Conservation (phyloP, 2,329 filamentous ascomycete genomes). For the Rugonectria rugulosa region DNA sequence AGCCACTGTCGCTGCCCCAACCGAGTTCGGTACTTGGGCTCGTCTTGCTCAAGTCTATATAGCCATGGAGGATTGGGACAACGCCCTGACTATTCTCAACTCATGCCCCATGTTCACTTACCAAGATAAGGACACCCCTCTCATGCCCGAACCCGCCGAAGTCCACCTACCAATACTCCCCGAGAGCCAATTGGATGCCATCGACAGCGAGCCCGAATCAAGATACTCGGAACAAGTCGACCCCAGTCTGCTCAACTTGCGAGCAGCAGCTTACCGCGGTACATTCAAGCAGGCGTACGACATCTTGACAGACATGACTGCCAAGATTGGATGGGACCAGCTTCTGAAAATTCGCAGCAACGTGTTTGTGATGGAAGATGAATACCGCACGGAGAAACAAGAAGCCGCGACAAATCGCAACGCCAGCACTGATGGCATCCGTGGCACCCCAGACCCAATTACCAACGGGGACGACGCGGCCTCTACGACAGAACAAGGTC, state of each 20-base stretch:
- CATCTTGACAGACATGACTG: conserved; percentile 93
- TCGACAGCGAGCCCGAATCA: conserved; percentile 87
- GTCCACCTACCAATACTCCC: conserved; percentile 86
- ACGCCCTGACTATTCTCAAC: conserved; percentile 93
- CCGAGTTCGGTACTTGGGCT: conserved; percentile 97
- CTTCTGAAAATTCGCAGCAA: conserved; percentile 93
- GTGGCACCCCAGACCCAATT: conserved; percentile 70
- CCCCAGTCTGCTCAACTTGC: conserved; percentile 82
- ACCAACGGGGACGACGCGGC: conserved; percentile 57
- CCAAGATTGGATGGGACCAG: conserved; percentile 98
- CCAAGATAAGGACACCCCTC: conserved; percentile 94
- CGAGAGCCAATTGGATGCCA: conserved; percentile 92
- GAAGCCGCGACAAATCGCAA: conserved; percentile 69
- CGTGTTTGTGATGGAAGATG: conserved; percentile 99
- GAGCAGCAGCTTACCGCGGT: conserved; percentile 89
- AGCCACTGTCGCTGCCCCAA: conserved; percentile 92
- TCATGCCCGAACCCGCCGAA: conserved; percentile 91
- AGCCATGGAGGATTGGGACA: conserved; percentile 93
- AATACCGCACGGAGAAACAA: conserved; percentile 90
- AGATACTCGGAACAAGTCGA: conserved; percentile 87
- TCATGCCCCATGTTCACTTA: conserved; percentile 99
- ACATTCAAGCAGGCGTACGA: conserved; percentile 96
- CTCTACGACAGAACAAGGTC: conserved; percentile 44
- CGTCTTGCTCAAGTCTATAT: conserved; percentile 93
- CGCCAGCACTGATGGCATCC: conserved; percentile 80